Percentiles rank a stretch among this genome's conserved stretches.
Conservation (phyloP, 495 filamentous ascomycete species). For the Podospora bellae-mahoneyi region DNA sequence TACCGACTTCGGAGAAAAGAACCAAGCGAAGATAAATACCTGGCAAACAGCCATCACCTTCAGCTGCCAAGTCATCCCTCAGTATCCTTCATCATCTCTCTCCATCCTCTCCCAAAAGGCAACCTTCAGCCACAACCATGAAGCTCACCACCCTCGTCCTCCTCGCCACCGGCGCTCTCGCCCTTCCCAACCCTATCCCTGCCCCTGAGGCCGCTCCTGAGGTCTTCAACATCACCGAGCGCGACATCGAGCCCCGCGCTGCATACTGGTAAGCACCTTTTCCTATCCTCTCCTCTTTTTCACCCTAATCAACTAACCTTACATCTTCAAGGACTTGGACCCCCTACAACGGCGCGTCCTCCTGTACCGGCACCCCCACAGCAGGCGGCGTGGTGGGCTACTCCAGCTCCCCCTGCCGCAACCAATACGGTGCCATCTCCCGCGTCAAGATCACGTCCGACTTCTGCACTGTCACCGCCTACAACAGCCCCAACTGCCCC, state of each 20-base stretch:
- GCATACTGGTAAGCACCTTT: too few species aligned
- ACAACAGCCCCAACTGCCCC: neutral
- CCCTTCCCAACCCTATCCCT: neutral
- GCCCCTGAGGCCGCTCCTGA: neutral
- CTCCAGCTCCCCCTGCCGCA: neutral
- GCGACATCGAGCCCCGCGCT: neutral
- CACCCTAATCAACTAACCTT: too few species aligned
- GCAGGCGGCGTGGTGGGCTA: neutral
- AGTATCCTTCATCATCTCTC: neutral
- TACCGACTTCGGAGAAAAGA: neutral
- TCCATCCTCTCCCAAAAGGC: neutral
- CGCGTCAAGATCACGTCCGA: slow-evolving; percentile 2
- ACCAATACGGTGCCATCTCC: neutral
- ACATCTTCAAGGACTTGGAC: neutral
- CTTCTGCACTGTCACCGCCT: neutral
- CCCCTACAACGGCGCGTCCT: neutral
- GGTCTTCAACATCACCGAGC: neutral
- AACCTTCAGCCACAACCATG: neutral
- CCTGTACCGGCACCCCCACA: neutral
- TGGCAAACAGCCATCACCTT: neutral
- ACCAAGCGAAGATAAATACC: neutral
- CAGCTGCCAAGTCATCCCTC: neutral
- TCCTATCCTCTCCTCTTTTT: too few species aligned
- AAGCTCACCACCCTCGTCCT: neutral
- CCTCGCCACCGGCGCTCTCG: neutral